Evolutionary conservation across 2,329 filamentous ascomycete species (phyloP).

Genomic region (Aspergillus japonicus): DNA sequence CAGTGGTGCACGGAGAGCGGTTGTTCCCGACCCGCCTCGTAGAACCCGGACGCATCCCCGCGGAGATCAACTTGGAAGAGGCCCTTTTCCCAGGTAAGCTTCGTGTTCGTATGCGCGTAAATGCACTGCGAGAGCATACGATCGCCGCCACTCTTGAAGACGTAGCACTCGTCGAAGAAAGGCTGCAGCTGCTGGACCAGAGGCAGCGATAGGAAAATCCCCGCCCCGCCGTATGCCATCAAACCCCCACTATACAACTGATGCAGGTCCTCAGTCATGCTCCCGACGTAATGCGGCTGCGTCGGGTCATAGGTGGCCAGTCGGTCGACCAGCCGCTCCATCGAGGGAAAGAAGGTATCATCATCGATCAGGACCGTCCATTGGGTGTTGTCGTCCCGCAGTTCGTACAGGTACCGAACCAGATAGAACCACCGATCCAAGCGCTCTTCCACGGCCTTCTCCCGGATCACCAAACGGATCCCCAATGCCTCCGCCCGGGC

Average conservation of each 20-base stretch:
- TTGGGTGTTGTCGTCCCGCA: constrained; percentile 37
- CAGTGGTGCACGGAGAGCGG: constrained; percentile 37
- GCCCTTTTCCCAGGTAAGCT: constrained; percentile 51
- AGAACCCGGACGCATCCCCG: constrained; percentile 55
- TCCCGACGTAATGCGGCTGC: constrained; percentile 53
- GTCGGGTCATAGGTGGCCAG: constrained; percentile 48
- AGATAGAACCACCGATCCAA: constrained; percentile 55
- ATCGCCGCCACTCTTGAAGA: constrained; percentile 47
- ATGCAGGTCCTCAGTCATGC: constrained; percentile 53
- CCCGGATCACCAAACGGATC: constrained; percentile 40
- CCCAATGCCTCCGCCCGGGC: constrained; percentile 26
- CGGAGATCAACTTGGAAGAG: constrained; percentile 57
- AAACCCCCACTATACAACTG: constrained; percentile 51
- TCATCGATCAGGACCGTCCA: constrained; percentile 59
- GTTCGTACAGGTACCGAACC: constrained; percentile 46
- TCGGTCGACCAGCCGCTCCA: constrained; percentile 47
- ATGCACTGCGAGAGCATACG: constrained; percentile 56
- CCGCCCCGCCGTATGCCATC: constrained; percentile 60
- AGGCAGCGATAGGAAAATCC: constrained; percentile 54
- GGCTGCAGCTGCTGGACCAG: constrained; percentile 49
- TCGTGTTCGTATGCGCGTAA: constrained; percentile 50
- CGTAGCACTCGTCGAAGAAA: constrained; percentile 49
- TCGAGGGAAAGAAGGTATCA: constrained; percentile 60
- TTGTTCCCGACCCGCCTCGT: constrained; percentile 51
- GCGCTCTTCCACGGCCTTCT: constrained; percentile 18